Percentiles rank a stretch among this genome's conserved stretches.
These are phyloP conservation scores for Microcos paniculata DNA, from an alignment of 345 rosid species.

Conservation along the genomic window DNA sequence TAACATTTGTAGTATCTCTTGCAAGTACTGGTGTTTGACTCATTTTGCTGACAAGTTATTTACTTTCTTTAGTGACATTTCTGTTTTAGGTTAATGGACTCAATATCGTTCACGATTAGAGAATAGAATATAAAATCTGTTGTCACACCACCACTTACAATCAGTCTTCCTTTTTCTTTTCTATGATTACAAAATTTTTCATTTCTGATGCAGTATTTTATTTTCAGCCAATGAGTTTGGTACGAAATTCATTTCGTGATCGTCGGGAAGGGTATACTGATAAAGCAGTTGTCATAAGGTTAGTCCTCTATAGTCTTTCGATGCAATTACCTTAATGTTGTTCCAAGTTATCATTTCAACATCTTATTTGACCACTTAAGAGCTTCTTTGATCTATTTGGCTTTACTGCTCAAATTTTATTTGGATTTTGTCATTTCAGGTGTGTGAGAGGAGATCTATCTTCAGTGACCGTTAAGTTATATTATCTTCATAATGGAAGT, in stretches of 20 bases:
- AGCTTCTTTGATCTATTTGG: not conserved
- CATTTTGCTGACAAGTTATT: not conserved
- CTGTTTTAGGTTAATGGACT: not conserved
- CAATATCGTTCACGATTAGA: not conserved
- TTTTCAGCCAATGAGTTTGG: constrained; percentile 87
- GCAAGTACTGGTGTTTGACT: not conserved
- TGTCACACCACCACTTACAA: too few species aligned
- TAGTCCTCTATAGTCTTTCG: not conserved
- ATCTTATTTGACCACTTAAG: not conserved
- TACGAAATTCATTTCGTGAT: constrained; percentile 77
- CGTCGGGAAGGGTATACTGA: constrained; percentile 84
- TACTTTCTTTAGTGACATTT: not conserved
- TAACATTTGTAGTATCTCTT: not conserved
- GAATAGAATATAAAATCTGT: not conserved
- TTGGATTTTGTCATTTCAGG: constrained; percentile 40
- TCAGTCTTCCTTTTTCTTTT: not conserved
- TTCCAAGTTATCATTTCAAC: not conserved
- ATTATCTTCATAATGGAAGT: constrained; percentile 92
- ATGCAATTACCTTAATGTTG: not conserved
- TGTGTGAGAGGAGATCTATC: constrained; percentile 90
- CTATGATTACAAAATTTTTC: constrained; percentile 15
- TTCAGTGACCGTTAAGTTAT: constrained; percentile 72
- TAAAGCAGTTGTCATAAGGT: constrained; percentile 90
- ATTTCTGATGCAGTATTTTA: constrained; percentile 29
- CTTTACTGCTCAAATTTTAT: not conserved